A percentile compares a stretch with the other conserved stretches of the same genome.
phyloP scores from a whole-genome alignment of 176 grass and related monocot species.

The Phoenix roebelenii region DNA sequence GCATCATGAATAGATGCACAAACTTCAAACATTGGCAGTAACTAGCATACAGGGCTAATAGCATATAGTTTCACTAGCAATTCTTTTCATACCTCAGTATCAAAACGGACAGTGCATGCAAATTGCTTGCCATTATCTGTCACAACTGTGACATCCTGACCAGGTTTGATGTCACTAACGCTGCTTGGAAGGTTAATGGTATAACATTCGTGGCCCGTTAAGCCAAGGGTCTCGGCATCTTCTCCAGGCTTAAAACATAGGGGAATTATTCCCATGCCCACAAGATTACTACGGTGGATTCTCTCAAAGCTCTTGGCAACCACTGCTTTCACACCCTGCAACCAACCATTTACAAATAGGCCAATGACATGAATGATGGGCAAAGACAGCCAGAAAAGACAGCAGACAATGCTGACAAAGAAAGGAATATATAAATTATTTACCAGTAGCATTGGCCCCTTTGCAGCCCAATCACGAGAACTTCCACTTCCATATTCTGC shows the following conservation, averaged over 20 bases:
- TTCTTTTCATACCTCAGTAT: slow-evolving; percentile 56
- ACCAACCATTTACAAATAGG: slow-evolving; percentile 18
- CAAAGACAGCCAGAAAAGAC: too few relatives aligned
- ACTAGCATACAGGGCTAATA: too few relatives aligned
- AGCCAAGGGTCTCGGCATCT: slow-evolving; percentile 77
- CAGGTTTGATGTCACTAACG: slow-evolving; percentile 78
- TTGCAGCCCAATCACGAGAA: slow-evolving; percentile 94
- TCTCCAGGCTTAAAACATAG: slow-evolving; percentile 84
- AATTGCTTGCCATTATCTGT: slow-evolving; percentile 77
- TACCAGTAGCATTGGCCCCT: slow-evolving; percentile 93
- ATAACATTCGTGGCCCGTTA: slow-evolving; percentile 78
- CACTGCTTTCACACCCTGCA: slow-evolving; percentile 92
- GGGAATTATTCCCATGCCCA: slow-evolving; percentile 90
- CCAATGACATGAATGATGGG: not conserved
- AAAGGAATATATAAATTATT: not conserved
- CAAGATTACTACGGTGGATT: slow-evolving; percentile 95
- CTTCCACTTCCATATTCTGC: slow-evolving; percentile 95
- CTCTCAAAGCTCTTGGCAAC: slow-evolving; percentile 97
- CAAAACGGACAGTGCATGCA: slow-evolving; percentile 73
- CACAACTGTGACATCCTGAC: slow-evolving; percentile 69
- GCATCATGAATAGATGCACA: not conserved
- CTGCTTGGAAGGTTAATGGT: slow-evolving; percentile 62
- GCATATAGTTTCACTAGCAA: not conserved
- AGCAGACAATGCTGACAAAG: not conserved
- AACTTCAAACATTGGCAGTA: not conserved